Percentiles rank a stretch among this genome's conserved stretches.
phyloP scores from a whole-genome alignment of 306 rosid genomes.

The Sphenostylis stenocarpa region DNA sequence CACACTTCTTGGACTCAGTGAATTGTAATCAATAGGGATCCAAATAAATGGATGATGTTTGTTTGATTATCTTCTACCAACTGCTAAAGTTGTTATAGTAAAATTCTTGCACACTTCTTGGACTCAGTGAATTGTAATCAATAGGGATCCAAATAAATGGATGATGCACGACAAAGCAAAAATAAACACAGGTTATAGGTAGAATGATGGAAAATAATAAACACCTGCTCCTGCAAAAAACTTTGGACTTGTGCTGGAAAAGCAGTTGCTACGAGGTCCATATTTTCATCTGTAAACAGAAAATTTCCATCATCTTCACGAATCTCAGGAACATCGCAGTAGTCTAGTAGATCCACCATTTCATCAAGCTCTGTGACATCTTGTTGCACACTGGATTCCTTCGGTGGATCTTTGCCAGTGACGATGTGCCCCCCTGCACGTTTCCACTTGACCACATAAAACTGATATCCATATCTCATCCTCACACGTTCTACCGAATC shows the following conservation, averaged over 20 bases:
- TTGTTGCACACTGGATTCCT: conserved; percentile 41
- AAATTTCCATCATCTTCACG: conserved; percentile 52
- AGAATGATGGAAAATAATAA: neutral
- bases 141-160: neutral
- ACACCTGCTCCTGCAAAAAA: conserved; percentile 77
- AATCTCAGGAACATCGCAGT: conserved; percentile 52
- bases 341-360: conserved; percentile 49
- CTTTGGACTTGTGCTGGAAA: conserved; percentile 65
- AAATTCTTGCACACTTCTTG: neutral
- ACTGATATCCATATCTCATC: conserved; percentile 59
- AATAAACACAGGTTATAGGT: neutral
- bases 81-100: neutral
- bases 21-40: neutral
- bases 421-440: conserved; percentile 18
- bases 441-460: conserved; percentile 81
- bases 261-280: conserved; percentile 77
- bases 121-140: neutral
- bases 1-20: neutral
- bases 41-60: neutral
- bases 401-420: conserved; percentile 22
- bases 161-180: neutral
- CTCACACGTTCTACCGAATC: conserved; percentile 70
- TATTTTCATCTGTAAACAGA: conserved; percentile 84
- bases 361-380: conserved; percentile 57
- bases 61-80: conserved; percentile 13